Evolutionary conservation across 306 rosid species (phyloP), one percentile per base, ranked within the genome.

Genomic region (Pterocarpus macrocarpus): DNA sequence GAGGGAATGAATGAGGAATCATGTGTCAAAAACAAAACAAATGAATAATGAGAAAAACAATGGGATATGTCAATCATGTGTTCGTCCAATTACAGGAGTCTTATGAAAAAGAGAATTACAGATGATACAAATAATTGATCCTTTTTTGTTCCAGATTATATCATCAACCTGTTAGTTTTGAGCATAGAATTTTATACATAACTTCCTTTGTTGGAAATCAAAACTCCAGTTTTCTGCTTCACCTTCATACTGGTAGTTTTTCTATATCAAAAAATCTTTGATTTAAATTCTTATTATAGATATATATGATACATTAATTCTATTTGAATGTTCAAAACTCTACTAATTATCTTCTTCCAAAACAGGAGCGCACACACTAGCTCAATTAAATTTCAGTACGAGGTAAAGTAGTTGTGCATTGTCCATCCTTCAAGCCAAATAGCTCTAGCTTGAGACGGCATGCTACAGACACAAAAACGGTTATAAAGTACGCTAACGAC

Each of bases 381-480:
- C 11, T 49, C 16, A 47, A 11, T 28, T 39, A 32, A 69, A 45
- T 44, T 69, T 69, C 58, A 28, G 17, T 12, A 13, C 8, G 45
- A 44, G 22, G 57, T 7, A 28, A 69, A 47, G 43, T 6, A 7
- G 44, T 2, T 1, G 9, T 30, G 14, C 62, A 50, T 52, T 35
- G 64, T 10, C 64, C 64, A 71, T 1, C 34, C 47, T 71, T 68
- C 73, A 68, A 68, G 35, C 17, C 39, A 68, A 45, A 45, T 12
- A 44, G 4, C 57, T 22, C 11, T 68, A 12, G 33, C 56, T 22
- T 41, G 38, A 17, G 36, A 22, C 14, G 38, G 17, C 49, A 43
- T 8, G 53, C 17, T 39, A 39, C 12, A 65, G n/a, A 66, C 8
- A 43, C 15, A 43, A 41, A 16, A 7, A 5, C 5, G 16, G 56